phyloP scores from a whole-genome alignment of 805 yeast genomes.

The Starmerella scarabaei region DNA sequence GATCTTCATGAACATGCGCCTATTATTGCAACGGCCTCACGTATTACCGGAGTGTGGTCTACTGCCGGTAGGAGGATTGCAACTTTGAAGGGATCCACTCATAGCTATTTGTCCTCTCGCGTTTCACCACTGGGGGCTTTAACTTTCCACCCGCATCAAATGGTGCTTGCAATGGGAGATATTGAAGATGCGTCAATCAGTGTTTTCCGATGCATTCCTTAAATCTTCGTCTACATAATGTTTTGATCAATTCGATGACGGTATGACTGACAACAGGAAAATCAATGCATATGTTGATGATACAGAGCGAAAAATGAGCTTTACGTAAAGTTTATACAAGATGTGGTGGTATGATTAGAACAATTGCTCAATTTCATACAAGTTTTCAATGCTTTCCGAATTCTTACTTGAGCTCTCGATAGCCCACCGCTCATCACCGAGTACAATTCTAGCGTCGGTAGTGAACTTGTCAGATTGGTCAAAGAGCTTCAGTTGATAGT shows the following conservation, averaged over 20 bases:
- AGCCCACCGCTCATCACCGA: slow-evolving; percentile 1
- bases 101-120: slow-evolving; percentile 25
- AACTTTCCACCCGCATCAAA: slow-evolving; percentile 82
- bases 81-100: slow-evolving; percentile 32
- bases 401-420: no score
- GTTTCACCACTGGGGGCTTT: slow-evolving; percentile 47
- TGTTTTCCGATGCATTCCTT: slow-evolving; percentile 10
- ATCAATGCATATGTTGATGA: no score
- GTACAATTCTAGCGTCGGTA: background rate
- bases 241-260: no score
- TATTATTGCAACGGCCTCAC: slow-evolving; percentile 75
- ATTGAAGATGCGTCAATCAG: slow-evolving; percentile 12
- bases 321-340: no score
- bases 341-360: no score
- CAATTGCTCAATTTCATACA: background rate
- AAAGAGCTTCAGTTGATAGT: background rate
- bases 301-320: no score
- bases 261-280: no score
- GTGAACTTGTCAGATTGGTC: background rate
- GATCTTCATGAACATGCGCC: slow-evolving; percentile 97
- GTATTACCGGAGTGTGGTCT: slow-evolving; percentile 67
- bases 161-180: slow-evolving; percentile 76
- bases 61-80: slow-evolving; percentile 67
- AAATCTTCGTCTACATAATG: no score
- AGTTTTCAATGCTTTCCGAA: background rate